phyloP scores from a whole-genome alignment of 148 eudicot genomes.

The Cornus controversa region DNA sequence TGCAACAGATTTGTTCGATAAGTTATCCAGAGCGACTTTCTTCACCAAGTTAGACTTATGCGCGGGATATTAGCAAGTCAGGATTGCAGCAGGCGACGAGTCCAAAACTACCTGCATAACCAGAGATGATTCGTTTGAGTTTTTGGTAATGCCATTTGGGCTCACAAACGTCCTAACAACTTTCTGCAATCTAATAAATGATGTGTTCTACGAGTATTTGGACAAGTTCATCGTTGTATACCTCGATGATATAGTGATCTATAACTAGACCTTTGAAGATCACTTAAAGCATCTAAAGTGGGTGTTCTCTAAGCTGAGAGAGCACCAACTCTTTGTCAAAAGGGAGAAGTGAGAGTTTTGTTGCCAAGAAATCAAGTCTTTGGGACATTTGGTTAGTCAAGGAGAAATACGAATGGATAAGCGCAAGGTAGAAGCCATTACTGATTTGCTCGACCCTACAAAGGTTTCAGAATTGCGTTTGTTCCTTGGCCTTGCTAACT shows the following conservation, averaged over 20 bases:
- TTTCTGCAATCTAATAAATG: conserved; percentile 13
- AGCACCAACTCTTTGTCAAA: no score
- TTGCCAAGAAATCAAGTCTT: no score
- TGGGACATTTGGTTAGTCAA: no score
- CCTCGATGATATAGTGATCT: no score
- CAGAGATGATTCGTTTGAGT: conserved; percentile 2
- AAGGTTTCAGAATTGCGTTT: not conserved
- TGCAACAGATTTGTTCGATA: not conserved
- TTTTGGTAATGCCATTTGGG: conserved; percentile 8
- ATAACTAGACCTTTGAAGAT: no score
- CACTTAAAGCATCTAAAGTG: no score
- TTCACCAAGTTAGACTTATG: not conserved
- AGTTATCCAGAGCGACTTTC: not conserved
- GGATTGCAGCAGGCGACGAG: not conserved
- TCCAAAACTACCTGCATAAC: not conserved
- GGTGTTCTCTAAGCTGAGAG: no score
- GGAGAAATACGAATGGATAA: no score
- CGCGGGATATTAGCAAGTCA: not conserved
- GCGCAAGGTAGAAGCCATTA: conserved; percentile 1
- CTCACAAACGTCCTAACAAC: conserved; percentile 13
- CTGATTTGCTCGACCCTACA: not conserved
- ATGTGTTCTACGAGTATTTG: not conserved
- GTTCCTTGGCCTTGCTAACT: conserved; percentile 18
- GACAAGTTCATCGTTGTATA: no score
- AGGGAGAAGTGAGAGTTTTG: no score